Evolutionary conservation across 2,329 filamentous ascomycete species (phyloP).

Genomic region (Talaromyces albobiverticillius): DNA sequence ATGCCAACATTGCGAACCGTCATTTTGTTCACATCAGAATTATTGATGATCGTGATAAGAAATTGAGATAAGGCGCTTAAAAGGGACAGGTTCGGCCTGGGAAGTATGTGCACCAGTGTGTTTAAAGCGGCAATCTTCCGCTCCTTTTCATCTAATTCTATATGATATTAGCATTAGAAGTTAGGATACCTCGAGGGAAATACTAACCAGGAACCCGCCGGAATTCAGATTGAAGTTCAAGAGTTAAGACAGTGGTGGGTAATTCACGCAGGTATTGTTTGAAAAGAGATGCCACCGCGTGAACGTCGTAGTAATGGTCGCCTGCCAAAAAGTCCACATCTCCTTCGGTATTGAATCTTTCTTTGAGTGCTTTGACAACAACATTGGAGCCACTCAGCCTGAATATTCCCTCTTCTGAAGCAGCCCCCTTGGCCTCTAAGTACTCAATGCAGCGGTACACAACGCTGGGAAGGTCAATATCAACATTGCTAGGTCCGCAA

Average conservation of each 20-base stretch:
- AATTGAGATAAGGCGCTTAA: conserved; percentile 84
- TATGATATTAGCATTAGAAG: neutral
- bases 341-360: conserved; percentile 89
- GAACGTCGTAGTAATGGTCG: conserved; percentile 87
- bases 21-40: conserved; percentile 93
- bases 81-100: conserved; percentile 74
- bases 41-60: conserved; percentile 87
- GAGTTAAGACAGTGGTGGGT: conserved; percentile 84
- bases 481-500: conserved; percentile 64
- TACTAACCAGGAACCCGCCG: conserved; percentile 66
- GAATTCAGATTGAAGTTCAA: conserved; percentile 87
- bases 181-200: neutral
- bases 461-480: conserved; percentile 79
- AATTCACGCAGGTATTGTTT: conserved; percentile 93
- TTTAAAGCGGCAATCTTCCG: conserved; percentile 77
- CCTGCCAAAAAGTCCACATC: conserved; percentile 80
- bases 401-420: conserved; percentile 91
- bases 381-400: conserved; percentile 94
- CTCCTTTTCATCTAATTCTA: conserved; percentile 68
- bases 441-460: conserved; percentile 96
- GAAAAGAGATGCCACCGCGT: conserved; percentile 88
- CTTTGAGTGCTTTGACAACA: conserved; percentile 83
- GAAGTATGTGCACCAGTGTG: conserved; percentile 74
- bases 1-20: conserved; percentile 96
- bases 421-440: conserved; percentile 75